Evolutionary conservation across 106 monocot genomes (phyloP).

Genomic region (Posidonia australis): DNA sequence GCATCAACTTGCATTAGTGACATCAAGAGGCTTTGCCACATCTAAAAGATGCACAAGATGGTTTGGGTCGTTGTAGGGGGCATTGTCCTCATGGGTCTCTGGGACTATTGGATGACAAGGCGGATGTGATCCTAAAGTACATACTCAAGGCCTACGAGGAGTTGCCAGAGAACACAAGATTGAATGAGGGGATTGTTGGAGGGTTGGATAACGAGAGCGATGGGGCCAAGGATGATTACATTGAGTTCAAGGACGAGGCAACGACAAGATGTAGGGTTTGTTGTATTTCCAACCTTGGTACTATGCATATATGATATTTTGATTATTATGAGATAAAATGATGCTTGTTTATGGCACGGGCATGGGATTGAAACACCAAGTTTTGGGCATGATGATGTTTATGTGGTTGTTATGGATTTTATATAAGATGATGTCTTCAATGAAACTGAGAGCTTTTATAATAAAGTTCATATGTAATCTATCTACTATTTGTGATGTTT

Average conservation of each 20-base stretch:
- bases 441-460: too few relatives aligned
- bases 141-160: constrained; percentile 62
- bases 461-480: too few relatives aligned
- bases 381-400: too few relatives aligned
- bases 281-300: too few relatives aligned
- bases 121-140: constrained; percentile 68
- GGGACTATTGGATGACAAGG: constrained; percentile 66
- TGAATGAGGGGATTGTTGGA: constrained; percentile 60
- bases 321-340: too few relatives aligned
- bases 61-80: constrained; percentile 67
- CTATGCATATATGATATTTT: too few relatives aligned
- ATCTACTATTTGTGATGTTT: too few relatives aligned
- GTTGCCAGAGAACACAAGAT: constrained; percentile 40
- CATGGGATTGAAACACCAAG: too few relatives aligned
- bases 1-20: constrained; percentile 69
- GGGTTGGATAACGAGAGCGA: too few relatives aligned
- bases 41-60: constrained; percentile 70
- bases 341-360: too few relatives aligned
- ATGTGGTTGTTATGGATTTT: too few relatives aligned
- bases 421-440: too few relatives aligned
- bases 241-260: constrained; percentile 68
- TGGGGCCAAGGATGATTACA: constrained; percentile 38
- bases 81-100: constrained; percentile 53
- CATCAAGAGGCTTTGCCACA: constrained; percentile 51
- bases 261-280: constrained; percentile 37